Evolutionary conservation across 2,329 filamentous ascomycete genomes (phyloP), one percentile per base, ranked within the genome.

Genomic region (Macrophomina pseudophaseolina): DNA sequence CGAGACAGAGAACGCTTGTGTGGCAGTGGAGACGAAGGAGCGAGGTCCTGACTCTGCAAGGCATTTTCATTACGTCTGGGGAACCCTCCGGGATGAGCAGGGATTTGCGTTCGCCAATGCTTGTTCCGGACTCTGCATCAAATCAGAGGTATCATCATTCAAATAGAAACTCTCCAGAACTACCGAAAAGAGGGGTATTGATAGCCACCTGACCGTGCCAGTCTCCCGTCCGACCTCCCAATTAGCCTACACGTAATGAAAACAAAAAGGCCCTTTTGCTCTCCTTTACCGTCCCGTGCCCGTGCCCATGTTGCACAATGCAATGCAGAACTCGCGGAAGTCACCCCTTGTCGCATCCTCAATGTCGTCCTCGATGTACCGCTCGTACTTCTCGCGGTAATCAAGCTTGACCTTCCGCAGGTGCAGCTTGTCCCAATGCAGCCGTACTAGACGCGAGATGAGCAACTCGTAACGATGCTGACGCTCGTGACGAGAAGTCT

Each of bases 341-440:
- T 94, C 90, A 1, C 90, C 88, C 69, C 86, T 88, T 0, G 92
- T 91, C 49, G 91, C 91, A 63, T 93, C 91, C 56, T 87, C 86
- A 44, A 99, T 88, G 51, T 92, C 92, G 53, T 92, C 88, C 74
- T 93, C 88, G 69, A 98, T 84, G 53, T 90, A 87, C 60, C 85
- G 82, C 5, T 86, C 85, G 78, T 97, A 97, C 68, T 93, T 89
- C 69, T 90, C 88, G 66, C 87, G 85, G 79, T 93, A 99, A 69
- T 93, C 91, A 38, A 81, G 80, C 84, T 96, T 96, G 64, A 98
- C 88, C 23, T 86, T 85, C 67, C 89, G 87, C 80, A 98, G 85
- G 79, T 98, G 94, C 69, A 86, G 80, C 4, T 90, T 87, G 74
- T 98, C 94, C 95, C 95, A 98, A 80, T 98, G 95, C 77, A 94